These are phyloP conservation scores for Claviceps purpurea DNA, from an alignment of 2,329 filamentous ascomycete genomes.

Conservation along the genomic window DNA sequence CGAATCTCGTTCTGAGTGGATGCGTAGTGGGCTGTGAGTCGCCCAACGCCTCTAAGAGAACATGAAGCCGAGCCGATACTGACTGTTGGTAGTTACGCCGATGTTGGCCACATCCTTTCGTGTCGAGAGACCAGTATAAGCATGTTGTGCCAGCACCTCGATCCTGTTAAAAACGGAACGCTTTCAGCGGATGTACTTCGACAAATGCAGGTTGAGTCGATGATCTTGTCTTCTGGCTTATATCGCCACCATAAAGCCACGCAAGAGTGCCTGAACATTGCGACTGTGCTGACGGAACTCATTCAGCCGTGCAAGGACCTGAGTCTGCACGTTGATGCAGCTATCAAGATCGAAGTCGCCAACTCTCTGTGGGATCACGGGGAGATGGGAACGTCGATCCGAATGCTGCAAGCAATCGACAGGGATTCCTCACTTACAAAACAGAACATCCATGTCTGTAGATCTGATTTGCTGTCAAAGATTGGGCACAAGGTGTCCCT, in stretches of 20 bases:
- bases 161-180: conserved; percentile 46
- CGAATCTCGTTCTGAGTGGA: conserved; percentile 57
- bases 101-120: conserved; percentile 68
- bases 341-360: conserved; percentile 69
- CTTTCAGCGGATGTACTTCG: conserved; percentile 51
- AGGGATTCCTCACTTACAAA: conserved; percentile 44
- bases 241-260: conserved; percentile 68
- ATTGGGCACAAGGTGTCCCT: conserved; percentile 81
- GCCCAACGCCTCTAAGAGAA: neutral
- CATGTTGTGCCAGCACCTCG: conserved; percentile 57
- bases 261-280: conserved; percentile 77
- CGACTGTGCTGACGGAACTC: conserved; percentile 70
- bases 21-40: conserved; percentile 64
- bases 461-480: conserved; percentile 71
- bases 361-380: conserved; percentile 90
- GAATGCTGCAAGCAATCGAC: conserved; percentile 68
- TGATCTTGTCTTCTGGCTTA: conserved; percentile 61
- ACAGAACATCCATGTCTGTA: conserved; percentile 59
- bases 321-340: conserved; percentile 65
- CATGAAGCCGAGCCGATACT: conserved; percentile 4
- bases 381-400: conserved; percentile 77
- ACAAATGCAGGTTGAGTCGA: conserved; percentile 61
- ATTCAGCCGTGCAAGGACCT: conserved; percentile 53
- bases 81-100: conserved; percentile 44
- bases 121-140: conserved; percentile 74